Evolutionary conservation across 2,329 filamentous ascomycete species (phyloP).

Genomic region (Cyphellophora attinorum): DNA sequence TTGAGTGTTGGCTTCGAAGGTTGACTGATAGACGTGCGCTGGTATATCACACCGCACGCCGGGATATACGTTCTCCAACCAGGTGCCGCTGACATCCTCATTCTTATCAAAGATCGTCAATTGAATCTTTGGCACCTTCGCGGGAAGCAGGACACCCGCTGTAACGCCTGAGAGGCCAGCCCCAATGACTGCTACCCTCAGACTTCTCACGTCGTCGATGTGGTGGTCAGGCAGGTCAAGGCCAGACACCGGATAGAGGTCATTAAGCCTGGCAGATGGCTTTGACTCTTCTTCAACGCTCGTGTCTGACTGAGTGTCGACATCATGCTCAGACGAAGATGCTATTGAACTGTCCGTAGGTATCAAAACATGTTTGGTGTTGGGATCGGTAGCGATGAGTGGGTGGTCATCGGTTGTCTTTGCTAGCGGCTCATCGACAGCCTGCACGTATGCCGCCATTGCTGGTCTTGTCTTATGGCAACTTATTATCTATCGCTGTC

Average conservation of each 20-base stretch:
- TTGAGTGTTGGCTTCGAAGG: conserved; percentile 16
- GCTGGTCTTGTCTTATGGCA: no score
- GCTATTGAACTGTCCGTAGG: no score
- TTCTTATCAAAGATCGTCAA: conserved; percentile 20
- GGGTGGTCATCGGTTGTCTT: no score
- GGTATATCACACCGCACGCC: conserved; percentile 19
- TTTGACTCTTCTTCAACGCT: background rate
- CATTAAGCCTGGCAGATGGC: background rate
- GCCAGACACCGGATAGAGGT: conserved; percentile 2
- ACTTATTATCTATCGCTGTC: no score
- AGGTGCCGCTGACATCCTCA: conserved; percentile 23
- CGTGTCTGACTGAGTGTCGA: no score
- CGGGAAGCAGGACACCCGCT: conserved; percentile 21
- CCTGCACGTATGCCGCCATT: no score
- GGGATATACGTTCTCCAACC: conserved; percentile 24
- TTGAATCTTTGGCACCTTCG: conserved; percentile 16
- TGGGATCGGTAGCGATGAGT: no score
- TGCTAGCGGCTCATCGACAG: no score
- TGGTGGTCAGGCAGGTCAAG: conserved; percentile 21
- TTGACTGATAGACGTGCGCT: conserved; percentile 17
- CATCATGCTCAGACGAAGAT: no score
- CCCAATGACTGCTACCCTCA: conserved; percentile 28
- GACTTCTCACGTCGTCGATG: conserved; percentile 22
- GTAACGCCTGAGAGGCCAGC: conserved; percentile 31
- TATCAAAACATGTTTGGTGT: no score